phyloP scores from a whole-genome alignment of 768 basidiomycete genomes.

The Suillus spraguei region DNA sequence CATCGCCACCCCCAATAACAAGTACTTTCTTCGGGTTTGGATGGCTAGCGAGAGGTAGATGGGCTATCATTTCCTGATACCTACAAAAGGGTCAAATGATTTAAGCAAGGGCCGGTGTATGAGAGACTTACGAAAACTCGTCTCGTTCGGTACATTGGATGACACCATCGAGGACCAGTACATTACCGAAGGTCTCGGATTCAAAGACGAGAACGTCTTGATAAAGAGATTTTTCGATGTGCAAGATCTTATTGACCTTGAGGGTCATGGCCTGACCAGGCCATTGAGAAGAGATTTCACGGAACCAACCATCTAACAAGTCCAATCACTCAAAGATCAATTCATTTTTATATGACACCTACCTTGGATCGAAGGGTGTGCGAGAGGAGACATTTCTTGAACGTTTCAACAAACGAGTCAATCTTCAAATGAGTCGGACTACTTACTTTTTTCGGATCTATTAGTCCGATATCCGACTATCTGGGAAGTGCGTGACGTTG shows the following conservation, averaged over 20 bases:
- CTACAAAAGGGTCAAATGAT: slow-evolving; percentile 41
- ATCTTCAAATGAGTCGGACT: neutral
- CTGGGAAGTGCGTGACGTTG: neutral
- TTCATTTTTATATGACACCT: slow-evolving; percentile 8
- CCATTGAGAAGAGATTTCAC: slow-evolving; percentile 95
- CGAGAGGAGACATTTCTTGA: slow-evolving; percentile 52
- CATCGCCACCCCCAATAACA: slow-evolving; percentile 98
- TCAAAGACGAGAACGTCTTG: slow-evolving; percentile 98
- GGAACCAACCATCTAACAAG: slow-evolving; percentile 87
- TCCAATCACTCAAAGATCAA: slow-evolving; percentile 15
- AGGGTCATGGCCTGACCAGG: slow-evolving; percentile 97
- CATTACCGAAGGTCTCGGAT: slow-evolving; percentile 96
- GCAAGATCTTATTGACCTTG: slow-evolving; percentile 93
- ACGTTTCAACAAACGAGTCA: slow-evolving; percentile 12
- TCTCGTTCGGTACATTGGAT: slow-evolving; percentile 98
- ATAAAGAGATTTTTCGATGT: slow-evolving; percentile 89
- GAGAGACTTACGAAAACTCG: slow-evolving; percentile 85
- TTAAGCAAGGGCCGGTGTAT: neutral
- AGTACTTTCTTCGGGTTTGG: slow-evolving; percentile 96
- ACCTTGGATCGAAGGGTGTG: slow-evolving; percentile 61
- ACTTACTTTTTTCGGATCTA: neutral
- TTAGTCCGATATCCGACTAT: neutral
- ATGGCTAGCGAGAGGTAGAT: slow-evolving; percentile 94
- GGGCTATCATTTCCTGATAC: slow-evolving; percentile 99
- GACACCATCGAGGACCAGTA: slow-evolving; percentile 91